These are phyloP conservation scores for Malus hybrid DNA, from an alignment of 331 rosid genomes.

Conservation along the genomic window DNA sequence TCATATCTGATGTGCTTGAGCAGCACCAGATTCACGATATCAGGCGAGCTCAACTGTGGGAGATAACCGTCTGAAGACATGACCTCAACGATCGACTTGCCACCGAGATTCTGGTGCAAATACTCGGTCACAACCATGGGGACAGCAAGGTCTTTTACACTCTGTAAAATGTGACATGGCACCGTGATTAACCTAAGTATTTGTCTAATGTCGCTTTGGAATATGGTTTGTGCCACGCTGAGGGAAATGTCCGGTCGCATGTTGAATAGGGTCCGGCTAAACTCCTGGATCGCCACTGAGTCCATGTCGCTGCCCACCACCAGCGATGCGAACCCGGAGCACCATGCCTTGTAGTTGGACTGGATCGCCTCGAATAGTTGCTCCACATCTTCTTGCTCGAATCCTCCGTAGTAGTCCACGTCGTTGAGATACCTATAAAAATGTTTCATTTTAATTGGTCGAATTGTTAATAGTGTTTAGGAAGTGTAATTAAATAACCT, in stretches of 20 bases:
- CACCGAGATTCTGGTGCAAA: conserved; percentile 52
- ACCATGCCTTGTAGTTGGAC: conserved; percentile 85
- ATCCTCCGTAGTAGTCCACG: conserved; percentile 68
- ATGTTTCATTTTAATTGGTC: not conserved
- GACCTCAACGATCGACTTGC: conserved; percentile 62
- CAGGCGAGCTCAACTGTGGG: conserved; percentile 79
- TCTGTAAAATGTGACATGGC: conserved; percentile 76
- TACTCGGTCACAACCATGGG: conserved; percentile 70
- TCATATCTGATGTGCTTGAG: conserved; percentile 55
- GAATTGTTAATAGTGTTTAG: not conserved
- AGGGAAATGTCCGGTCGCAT: conserved; percentile 86
- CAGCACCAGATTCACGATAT: conserved; percentile 55
- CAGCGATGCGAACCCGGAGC: conserved; percentile 68
- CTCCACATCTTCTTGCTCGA: conserved; percentile 64
- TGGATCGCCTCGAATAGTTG: conserved; percentile 64
- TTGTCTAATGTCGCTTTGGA: conserved; percentile 70
- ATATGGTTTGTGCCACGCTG: conserved; percentile 47
- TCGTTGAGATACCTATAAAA: conserved; percentile 62
- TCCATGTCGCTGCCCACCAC: conserved; percentile 89
- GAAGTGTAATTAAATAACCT: not conserved
- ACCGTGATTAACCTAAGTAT: conserved; percentile 36
- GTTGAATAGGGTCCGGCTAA: conserved; percentile 79
- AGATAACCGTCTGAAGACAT: conserved; percentile 70
- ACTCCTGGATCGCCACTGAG: conserved; percentile 74
- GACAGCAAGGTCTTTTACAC: conserved; percentile 72